Percentiles rank a stretch among this genome's conserved stretches.
These are phyloP conservation scores for Eragrostis nindensis DNA, from an alignment of 176 grass and related monocot genomes.

Conservation along the genomic window DNA sequence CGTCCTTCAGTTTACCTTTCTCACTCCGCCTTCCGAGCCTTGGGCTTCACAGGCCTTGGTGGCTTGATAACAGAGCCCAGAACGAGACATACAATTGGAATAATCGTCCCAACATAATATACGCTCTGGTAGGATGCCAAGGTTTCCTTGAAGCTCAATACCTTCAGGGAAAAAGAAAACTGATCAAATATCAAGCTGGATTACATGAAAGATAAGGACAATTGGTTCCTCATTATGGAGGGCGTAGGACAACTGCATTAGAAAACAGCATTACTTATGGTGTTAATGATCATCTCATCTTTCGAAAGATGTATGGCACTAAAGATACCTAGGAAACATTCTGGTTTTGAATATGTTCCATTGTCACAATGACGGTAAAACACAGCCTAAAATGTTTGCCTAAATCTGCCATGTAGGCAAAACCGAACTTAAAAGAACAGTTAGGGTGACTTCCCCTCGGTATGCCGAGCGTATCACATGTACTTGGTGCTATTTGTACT, in stretches of 20 bases:
- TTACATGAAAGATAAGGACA: background rate
- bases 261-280: background rate
- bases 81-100: conserved; percentile 68
- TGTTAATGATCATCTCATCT: no score
- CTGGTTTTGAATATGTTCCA: background rate
- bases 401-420: background rate
- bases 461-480: no score
- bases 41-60: conserved; percentile 62
- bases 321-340: background rate
- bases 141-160: conserved; percentile 93
- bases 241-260: background rate
- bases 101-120: conserved; percentile 81
- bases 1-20: background rate
- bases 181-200: background rate
- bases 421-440: background rate
- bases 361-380: background rate
- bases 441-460: no score
- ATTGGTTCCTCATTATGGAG: background rate
- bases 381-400: background rate
- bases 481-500: no score
- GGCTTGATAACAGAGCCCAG: conserved; percentile 88
- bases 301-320: background rate
- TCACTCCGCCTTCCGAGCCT: conserved; percentile 78
- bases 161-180: conserved; percentile 51
- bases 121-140: conserved; percentile 85